phyloP scores from a whole-genome alignment of 148 eudicot genomes.

The Rhododendron ovatum region DNA sequence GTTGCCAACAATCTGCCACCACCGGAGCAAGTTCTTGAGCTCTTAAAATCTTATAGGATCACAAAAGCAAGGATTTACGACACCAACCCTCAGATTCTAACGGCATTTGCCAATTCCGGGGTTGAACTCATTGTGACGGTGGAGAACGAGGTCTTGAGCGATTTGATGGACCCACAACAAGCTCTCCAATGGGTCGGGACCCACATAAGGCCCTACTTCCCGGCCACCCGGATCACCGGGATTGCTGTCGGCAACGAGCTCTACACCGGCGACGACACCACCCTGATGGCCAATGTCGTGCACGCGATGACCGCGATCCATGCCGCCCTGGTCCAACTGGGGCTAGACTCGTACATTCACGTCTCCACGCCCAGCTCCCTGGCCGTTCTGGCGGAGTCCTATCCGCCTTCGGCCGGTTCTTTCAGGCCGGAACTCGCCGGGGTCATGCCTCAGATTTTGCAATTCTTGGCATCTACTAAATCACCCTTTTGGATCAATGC shows the following conservation, averaged over 20 bases:
- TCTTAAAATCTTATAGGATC: conserved; percentile 38
- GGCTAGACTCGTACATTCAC: conserved; percentile 37
- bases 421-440: conserved; percentile 42
- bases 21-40: conserved; percentile 43
- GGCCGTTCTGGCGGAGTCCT: conserved; percentile 51
- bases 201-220: conserved; percentile 53
- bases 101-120: conserved; percentile 56
- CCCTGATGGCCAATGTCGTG: conserved; percentile 38
- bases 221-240: conserved; percentile 69
- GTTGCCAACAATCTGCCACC: conserved; percentile 64
- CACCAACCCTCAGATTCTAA: conserved; percentile 57
- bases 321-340: conserved; percentile 37
- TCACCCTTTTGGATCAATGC: conserved; percentile 25
- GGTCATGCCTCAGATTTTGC: conserved; percentile 45
- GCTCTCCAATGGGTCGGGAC: conserved; percentile 64
- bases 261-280: conserved; percentile 50
- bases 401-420: conserved; percentile 69
- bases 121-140: conserved; percentile 64
- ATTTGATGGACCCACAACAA: conserved; percentile 38
- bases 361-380: conserved; percentile 64
- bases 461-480: conserved; percentile 33
- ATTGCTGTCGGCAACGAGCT: conserved; percentile 82
- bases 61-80: conserved; percentile 67
- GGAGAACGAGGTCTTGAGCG: conserved; percentile 47
- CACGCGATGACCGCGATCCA: conserved; percentile 68